Percentiles rank a stretch among this genome's conserved stretches.
Evolutionary conservation across 176 grass and related monocot species (phyloP).

Genomic region (bread wheat (Triticum aestivum)): DNA sequence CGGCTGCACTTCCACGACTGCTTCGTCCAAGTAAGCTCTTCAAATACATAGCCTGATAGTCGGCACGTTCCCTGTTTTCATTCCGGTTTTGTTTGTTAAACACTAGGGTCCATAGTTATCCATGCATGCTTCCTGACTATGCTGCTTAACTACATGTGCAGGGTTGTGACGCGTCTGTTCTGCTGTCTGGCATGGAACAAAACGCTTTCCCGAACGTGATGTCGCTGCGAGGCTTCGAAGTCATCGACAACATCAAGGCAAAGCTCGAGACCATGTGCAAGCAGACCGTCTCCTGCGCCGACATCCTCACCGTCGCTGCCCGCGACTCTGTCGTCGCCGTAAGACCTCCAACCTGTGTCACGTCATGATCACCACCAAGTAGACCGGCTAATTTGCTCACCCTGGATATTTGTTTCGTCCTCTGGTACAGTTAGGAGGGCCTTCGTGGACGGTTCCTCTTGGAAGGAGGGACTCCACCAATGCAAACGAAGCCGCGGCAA

Average conservation of each 20-base stretch:
- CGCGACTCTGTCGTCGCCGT: constrained; percentile 62
- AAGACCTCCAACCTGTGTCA: background rate
- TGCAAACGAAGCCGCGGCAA: background rate
- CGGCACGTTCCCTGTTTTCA: no score
- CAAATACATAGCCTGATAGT: background rate
- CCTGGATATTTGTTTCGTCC: no score
- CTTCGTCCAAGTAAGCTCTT: constrained; percentile 72
- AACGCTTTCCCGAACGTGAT: constrained; percentile 27
- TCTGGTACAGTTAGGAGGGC: constrained; percentile 44
- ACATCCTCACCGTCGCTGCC: constrained; percentile 62
- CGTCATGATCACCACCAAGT: no score
- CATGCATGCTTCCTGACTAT: background rate
- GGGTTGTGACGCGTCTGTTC: constrained; percentile 71
- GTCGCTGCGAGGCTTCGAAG: constrained; percentile 54
- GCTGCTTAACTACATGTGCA: background rate
- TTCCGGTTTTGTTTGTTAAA: background rate
- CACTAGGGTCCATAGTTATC: background rate
- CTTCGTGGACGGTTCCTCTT: constrained; percentile 42
- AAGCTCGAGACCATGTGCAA: constrained; percentile 50
- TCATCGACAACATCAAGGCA: constrained; percentile 65
- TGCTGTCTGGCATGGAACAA: constrained; percentile 65
- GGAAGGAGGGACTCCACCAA: constrained; percentile 42
- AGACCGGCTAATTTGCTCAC: background rate
- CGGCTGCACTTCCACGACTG: constrained; percentile 89
- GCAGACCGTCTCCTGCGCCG: constrained; percentile 67